Base-by-base conservation (phyloP, 768 basidiomycete genomes). In the Suillus brevipes region DNA sequence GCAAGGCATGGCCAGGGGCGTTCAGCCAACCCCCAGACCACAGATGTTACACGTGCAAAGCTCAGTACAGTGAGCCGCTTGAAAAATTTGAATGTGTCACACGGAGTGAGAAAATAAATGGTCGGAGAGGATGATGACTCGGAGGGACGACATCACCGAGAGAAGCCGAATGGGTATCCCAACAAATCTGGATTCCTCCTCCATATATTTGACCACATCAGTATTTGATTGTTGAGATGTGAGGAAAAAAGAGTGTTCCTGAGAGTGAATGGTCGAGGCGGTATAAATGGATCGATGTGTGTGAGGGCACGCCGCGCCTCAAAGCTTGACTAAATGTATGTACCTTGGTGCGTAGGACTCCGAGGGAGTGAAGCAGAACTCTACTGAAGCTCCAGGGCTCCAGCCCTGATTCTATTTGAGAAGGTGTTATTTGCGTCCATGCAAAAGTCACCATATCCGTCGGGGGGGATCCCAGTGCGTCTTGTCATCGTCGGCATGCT, bases 381-480 rank as follows among this genome's bases (percentile, higher is more conserved):
- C 3, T 38, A 20, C 13, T 55, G 68, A 25, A 69, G 64, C 64
- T 36, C 28, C 13, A 50, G 63, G 6, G 52, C 49, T 6, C 69
- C 67, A 12, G 69, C 66, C 43, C 73, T 78, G 63, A 89, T 74
- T 34, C 84, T 81, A 36, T 74, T 73, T 0, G 82, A 81, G 52
- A 90, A 78, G 0, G 81, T 78, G 67, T 75, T 78, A 69, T 90
- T 90, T 12, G 89, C 87, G 70, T 91, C 88, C 47, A 82, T n/a
- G n/a, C n/a, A n/a, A n/a, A n/a, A n/a, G n/a, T n/a, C n/a, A n/a
- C n/a, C n/a, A n/a, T n/a, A n/a, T n/a, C n/a, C n/a, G n/a, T n/a
- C n/a, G n/a, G n/a, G n/a, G n/a, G n/a, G n/a, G n/a, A n/a, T n/a
- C n/a, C n/a, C n/a, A n/a, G n/a, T n/a, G n/a, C n/a, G n/a, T n/a